Conservation (phyloP, 163 green algal genomes). For the Trebouxiophyceae sp. region DNA sequence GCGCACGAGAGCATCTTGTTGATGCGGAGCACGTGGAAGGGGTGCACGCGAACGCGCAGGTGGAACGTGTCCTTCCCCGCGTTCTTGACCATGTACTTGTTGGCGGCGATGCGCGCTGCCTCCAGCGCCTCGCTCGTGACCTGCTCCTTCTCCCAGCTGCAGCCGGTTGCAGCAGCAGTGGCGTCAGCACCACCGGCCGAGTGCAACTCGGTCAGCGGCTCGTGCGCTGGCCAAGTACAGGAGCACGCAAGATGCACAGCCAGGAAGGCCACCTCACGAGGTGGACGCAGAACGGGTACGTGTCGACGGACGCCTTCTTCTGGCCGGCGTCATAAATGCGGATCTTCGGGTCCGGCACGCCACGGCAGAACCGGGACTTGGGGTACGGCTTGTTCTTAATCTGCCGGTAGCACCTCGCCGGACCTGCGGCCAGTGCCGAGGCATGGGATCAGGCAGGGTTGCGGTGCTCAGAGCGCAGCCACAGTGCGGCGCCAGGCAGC, state of each 20-base stretch:
- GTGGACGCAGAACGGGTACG: conserved; percentile 93
- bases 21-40: conserved; percentile 99
- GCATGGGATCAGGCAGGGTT: no score
- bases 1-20: conserved; percentile 99
- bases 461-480: no score
- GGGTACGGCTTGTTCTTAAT: conserved; percentile 99
- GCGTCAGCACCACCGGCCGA: no score
- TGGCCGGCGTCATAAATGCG: conserved; percentile 96
- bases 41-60: conserved; percentile 94
- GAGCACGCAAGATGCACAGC: no score
- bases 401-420: conserved; percentile 75
- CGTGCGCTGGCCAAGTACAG: no score
- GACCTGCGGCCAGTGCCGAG: no score
- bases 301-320: conserved; percentile 88
- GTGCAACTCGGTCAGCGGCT: no score
- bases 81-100: conserved; percentile 99
- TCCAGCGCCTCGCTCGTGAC: conserved; percentile 94
- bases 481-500: no score
- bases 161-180: no score
- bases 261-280: conserved; percentile 82
- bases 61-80: conserved; percentile 98
- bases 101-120: conserved; percentile 94
- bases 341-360: conserved; percentile 99
- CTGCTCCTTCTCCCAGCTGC: conserved; percentile 99
- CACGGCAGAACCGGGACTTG: conserved; percentile 97